Evolutionary conservation across 139 green algal species (phyloP), one percentile per base, ranked within the genome.

Genomic region (Parachlorella kessleri): DNA sequence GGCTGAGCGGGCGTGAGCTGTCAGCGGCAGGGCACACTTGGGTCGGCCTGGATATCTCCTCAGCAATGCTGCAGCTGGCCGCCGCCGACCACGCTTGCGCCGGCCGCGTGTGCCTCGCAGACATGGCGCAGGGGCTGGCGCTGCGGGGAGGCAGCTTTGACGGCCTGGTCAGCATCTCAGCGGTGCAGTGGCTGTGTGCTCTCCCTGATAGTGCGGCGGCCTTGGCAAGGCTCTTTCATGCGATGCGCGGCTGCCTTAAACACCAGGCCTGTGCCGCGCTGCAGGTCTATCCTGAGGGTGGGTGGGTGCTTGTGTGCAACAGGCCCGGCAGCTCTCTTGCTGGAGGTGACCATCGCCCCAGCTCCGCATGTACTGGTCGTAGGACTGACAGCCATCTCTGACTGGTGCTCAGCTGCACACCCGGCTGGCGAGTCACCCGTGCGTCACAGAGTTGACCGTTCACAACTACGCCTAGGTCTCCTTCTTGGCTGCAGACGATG

Each of bases 21-120:
- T 55, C n/a, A 5, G 88, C 94, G 14, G 70, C 79, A 54, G 85
- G 90, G 3, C 92, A 97, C 40, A 55, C 84, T 28, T 98, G 95
- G 96, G 73, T 99, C 39, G 96, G 95, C 1, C 41, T 91, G 9
- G 96, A 99, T 87, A 96, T 99, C 76, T 93, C 82, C 32, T 32
- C 64, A 3, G 83, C 88, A 23, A 98, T 68, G 63, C 63, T 68
- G 24, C 8, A 30, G 28, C 63, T 68, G 23, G 63, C 24, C 10
- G 8, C 8, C 1, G 23, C 63, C 23, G 28, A 30, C 24, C 63
- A 30, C 10, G 24, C 24, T 21, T 68, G 63, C 26, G 24, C 23
- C 63, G 63, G 63, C 63, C 26, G 63, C 24, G 8, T 33, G 24
- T 68, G 63, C 63, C 63, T 68, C 59, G 55, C 79, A 21, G 94